These are phyloP conservation scores for Yarrowia sp. DNA, from an alignment of 805 yeast genomes.

Conservation along the genomic window DNA sequence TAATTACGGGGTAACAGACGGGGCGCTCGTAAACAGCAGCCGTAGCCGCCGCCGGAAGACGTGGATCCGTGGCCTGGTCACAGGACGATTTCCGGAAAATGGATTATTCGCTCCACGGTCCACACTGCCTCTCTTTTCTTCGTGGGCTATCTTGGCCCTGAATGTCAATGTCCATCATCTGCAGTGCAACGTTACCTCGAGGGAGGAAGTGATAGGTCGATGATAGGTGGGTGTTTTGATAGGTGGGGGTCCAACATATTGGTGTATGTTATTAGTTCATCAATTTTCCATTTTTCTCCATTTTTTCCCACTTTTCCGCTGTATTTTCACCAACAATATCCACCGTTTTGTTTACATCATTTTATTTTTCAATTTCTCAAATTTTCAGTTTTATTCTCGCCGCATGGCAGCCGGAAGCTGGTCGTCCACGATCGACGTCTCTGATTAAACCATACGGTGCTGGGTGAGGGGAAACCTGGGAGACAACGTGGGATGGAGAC, in stretches of 20 bases:
- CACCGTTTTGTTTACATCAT: too few relatives aligned
- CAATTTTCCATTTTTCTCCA: too few relatives aligned
- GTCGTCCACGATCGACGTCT: conserved; percentile 1
- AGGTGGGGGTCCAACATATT: too few relatives aligned
- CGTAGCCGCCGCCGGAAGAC: too few relatives aligned
- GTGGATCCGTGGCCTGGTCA: too few relatives aligned
- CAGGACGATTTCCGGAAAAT: background rate
- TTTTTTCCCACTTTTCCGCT: too few relatives aligned
- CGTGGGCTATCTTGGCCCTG: conserved; percentile 24
- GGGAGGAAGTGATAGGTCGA: too few relatives aligned
- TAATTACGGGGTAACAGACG: background rate
- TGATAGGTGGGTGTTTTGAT: too few relatives aligned
- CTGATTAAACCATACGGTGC: background rate
- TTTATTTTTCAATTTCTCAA: too few relatives aligned
- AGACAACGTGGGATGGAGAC: background rate
- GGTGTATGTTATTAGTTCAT: too few relatives aligned
- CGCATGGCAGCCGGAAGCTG: conserved; percentile 1
- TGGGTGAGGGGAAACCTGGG: background rate
- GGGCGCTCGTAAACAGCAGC: too few relatives aligned
- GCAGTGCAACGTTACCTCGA: conserved; percentile 20
- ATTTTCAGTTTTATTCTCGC: background rate
- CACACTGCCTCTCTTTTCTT: conserved; percentile 12
- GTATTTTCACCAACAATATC: too few relatives aligned
- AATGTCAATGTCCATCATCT: conserved; percentile 8
- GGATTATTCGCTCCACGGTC: background rate